Evolutionary conservation across 1,284 basidiomycete species (phyloP), one percentile per base, ranked within the genome.

Genomic region (Ganoderma resinaceum): DNA sequence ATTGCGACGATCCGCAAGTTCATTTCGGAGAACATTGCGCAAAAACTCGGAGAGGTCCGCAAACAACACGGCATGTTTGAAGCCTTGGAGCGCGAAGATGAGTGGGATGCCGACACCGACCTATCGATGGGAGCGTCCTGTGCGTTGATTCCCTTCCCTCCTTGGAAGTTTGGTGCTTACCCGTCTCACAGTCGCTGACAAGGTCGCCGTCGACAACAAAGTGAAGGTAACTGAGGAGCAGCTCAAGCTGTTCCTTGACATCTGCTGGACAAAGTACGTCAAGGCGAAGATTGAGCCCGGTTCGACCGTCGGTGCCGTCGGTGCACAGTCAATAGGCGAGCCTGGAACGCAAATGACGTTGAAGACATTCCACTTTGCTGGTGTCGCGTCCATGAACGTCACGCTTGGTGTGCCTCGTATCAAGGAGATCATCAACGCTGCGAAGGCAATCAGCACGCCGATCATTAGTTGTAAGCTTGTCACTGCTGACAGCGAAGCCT

Each of bases 331-430:
- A 8, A 99, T 99, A 73, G 98, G 98, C 79, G 98, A 99, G 81
- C 98, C 98, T 1, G 98, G 98, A 66, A 99, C 98, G 2, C 98
- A 99, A 79, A 99, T 99, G 98, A 99, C 98, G 8, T 82, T 99
- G 73, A 99, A 99, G 83, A 99, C 98, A 70, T 99, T 99, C 91
- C 98, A 99, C 86, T 99, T 99, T 83, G 98, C 98, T 77, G 98
- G 98, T 85, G 97, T 99, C 72, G 98, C 98, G 14, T 98, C 97
- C 42, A 99, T 99, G 98, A 99, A 99, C 83, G 96, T 99, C 74
- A 99, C 98, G 0, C 90, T 99, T 52, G 98, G 98, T 86, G 98
- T 99, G 14, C 98, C 98, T 29, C 97, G 98, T 80, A 99, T 99
- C 84, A 99, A 99, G 82, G 98, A 99, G 81, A 99, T 99, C 76